Base-by-base conservation (phyloP, 805 yeast genomes). In the Candida pini region DNA sequence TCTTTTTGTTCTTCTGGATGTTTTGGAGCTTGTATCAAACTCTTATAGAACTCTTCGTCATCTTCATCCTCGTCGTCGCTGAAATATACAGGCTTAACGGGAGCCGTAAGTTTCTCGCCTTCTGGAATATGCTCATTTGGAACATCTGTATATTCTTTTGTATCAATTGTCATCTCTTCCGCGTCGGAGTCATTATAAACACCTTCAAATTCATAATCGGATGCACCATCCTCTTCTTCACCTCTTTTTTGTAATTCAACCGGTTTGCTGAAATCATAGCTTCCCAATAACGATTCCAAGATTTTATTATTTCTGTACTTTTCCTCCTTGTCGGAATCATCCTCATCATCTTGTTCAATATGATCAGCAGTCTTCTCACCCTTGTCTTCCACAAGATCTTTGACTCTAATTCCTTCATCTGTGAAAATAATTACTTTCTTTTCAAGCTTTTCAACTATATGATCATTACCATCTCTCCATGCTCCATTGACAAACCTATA, bases 381-480 rank as follows among this genome's bases (percentile, higher is more conserved):
- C n/a, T n/a, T n/a, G n/a, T n/a, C n/a, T n/a, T n/a, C n/a, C 15
- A 21, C 28, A 10, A 19, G 17, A 14, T 38, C 38, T 21, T 28
- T 33, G 26, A 39, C 38, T 15, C 28, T 30, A 9, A 45, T 31
- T 5, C 44, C 54, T 7, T 34, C 33, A 26, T 41, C 39, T 40
- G 58, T 40, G 44, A 56, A 64, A 22, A 56, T 48, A 17, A 68
- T 53, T 35, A 38, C 25, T 17, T 44, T 42, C 16, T 30, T 37
- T 2, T 47, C 18, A n/a, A 54, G 32, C 30, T 76, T 68, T 51
- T 89, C 97, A 14, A 89, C 71, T 9, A 86, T 71, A 53, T 85
- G 94, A 31, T 80, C 84, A 40, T 74, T 77, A 5, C 88, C 88
- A 55, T 83, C 85, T 45, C 71, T 71, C 96, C 96, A 87, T 30